phyloP scores from a whole-genome alignment of 345 rosid genomes.

The Linum tenue region DNA sequence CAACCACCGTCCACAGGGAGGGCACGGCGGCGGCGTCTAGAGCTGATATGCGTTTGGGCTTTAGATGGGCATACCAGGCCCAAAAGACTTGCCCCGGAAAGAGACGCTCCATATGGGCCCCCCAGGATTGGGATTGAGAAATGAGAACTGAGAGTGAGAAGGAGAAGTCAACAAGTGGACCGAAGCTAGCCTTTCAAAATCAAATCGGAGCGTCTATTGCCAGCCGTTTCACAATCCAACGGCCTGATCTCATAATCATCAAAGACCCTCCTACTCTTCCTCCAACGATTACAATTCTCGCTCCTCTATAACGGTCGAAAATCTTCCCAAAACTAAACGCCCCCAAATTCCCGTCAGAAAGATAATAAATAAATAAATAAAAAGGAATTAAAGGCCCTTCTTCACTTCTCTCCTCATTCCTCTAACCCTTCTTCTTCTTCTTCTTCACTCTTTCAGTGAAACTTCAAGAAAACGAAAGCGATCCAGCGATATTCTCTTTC shows the following conservation, averaged over 20 bases:
- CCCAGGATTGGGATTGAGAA: too few relatives aligned
- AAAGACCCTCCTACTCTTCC: neutral
- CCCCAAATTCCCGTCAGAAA: neutral
- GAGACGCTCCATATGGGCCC: too few relatives aligned
- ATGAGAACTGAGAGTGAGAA: too few relatives aligned
- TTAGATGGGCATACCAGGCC: too few relatives aligned
- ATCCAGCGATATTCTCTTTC: neutral
- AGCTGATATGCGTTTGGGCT: too few relatives aligned
- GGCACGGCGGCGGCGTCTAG: too few relatives aligned
- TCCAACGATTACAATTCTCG: constrained; percentile 47
- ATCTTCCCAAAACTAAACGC: constrained; percentile 3
- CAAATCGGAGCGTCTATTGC: constrained; percentile 59
- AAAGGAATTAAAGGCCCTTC: constrained; percentile 1
- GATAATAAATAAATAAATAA: neutral
- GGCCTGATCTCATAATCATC: constrained; percentile 21
- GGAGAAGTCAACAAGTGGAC: constrained; percentile 4
- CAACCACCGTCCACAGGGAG: too few relatives aligned
- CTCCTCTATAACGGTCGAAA: constrained; percentile 58
- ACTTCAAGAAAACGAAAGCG: neutral
- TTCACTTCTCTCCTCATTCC: neutral
- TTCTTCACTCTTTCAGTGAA: neutral
- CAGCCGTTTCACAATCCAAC: constrained; percentile 35
- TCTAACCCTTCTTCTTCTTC: neutral
- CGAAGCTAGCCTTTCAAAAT: constrained; percentile 21
- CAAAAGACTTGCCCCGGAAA: too few relatives aligned